Evolutionary conservation across 371 early-diverging fungal species (phyloP), one percentile per base, ranked within the genome.

Genomic region (Nematocida sp.): DNA sequence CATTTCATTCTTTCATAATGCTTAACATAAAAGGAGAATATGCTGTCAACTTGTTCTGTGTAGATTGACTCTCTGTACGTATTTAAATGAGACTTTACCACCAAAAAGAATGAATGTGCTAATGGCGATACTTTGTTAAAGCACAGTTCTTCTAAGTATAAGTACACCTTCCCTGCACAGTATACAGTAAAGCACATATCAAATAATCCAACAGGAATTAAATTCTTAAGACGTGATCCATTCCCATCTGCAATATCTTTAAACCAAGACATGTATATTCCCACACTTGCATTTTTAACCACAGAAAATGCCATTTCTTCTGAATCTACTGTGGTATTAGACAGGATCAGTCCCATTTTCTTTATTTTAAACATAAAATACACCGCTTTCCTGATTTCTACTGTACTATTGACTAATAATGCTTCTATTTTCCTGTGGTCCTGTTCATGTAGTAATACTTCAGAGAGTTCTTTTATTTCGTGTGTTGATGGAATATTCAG

Each of bases 211-310:
- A 25, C 33, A 9, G 5, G 6, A 52, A 74, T 55, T 27, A 15
- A 3, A 9, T 50, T 54, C 56, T 44, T 74, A 3, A 74, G 55
- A 3, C 7, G 15, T 4, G 23, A 23, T 3, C 66, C 66, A 23
- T 47, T 62, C 47, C 74, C 74, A 15, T 74, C 74, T 7, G 64
- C 44, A 54, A 74, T 62, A 54, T 74, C 74, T 55, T 62, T 74
- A 42, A 74, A 74, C 74, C 74, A 74, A 4, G 74, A 74, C 42
- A 74, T 72, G 23, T 66, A 74, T 25, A 74, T n/a, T 45, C 74
- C 74, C 13, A 66, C 54, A 42, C 58, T 45, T 15, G 74, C 74
- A 66, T 47, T 74, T 44, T 74, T 74, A 9, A 52, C 66, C 4
- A 54, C 64, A 33, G 33, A 11, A 11, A 52, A n/a, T 4, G 74